Evolutionary conservation across 768 basidiomycete genomes (phyloP), one percentile per base, ranked within the genome.

Genomic region (Lentinula edodes): DNA sequence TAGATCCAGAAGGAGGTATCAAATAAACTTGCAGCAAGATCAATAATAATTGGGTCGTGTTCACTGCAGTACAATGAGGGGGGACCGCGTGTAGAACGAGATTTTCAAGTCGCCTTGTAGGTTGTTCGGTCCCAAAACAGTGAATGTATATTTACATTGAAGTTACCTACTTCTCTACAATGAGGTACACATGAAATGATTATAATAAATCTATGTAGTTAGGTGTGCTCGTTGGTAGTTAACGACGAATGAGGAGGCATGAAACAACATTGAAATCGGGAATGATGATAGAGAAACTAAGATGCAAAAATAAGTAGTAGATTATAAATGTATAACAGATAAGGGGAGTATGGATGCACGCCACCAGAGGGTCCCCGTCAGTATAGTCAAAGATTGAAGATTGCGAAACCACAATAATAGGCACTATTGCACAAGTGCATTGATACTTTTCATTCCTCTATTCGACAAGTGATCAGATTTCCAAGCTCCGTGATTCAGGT

Each of bases 401-500:
- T 51, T 51, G 23, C 28, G 18, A 7, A 53, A 38, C 50, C 16
- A 52, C 9, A 15, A 18, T 5, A 38, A 38, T 41, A 55, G n/a
- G n/a, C 13, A 20, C 55, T 56, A 60, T 50, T 60, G 59, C 48
- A 60, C 59, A 3, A 60, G 39, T 15, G 59, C 59, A 39, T 50
- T 50, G 23, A 60, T 60, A 39, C 59, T 50, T 28, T 60, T 60
- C 59, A 60, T 52, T 28, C 59, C 41, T 35, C 59, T 60, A 10
- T 38, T 52, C 4, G 39, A 43, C 32, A 51, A 42, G 41, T 52
- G 45, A 1, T 60, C 59, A 6, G 59, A 23, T 60, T 60, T 60
- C 59, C 59, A 60, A 42, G 59, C 59, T 39, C 59, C 59, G 38
- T 60, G 59, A 41, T 50, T 13, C n/a, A 60, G 39, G 38, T 39